These are phyloP conservation scores for Fusarium sp. DNA, from an alignment of 2,329 filamentous ascomycete genomes.

Conservation along the genomic window DNA sequence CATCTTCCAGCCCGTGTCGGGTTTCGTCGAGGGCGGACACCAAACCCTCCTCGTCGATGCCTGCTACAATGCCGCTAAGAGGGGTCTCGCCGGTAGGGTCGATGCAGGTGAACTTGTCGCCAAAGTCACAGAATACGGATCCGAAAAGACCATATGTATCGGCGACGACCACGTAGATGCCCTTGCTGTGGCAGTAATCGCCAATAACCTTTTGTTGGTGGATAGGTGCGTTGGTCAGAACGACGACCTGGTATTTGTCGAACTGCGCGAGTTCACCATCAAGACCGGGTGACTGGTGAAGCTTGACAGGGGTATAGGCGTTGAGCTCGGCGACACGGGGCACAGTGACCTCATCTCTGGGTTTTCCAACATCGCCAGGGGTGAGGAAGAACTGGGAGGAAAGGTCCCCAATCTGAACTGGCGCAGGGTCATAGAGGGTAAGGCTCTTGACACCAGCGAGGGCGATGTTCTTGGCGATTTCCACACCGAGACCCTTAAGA, in stretches of 20 bases:
- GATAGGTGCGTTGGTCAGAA: conserved; percentile 86
- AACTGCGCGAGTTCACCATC: conserved; percentile 83
- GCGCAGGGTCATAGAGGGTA: conserved; percentile 90
- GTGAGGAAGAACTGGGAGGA: conserved; percentile 98
- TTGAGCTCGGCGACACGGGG: conserved; percentile 95
- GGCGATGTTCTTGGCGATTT: conserved; percentile 98
- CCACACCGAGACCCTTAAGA: conserved; percentile 92
- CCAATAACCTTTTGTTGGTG: conserved; percentile 85
- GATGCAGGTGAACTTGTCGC: conserved; percentile 89
- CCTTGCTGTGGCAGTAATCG: conserved; percentile 94
- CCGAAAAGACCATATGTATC: conserved; percentile 96
- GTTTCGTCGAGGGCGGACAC: conserved; percentile 96
- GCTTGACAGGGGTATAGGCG: conserved; percentile 90
- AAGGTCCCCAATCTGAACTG: conserved; percentile 86
- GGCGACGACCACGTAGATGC: conserved; percentile 88
- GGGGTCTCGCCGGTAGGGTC: conserved; percentile 93
- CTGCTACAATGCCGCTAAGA: conserved; percentile 88
- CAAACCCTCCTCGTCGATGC: conserved; percentile 88
- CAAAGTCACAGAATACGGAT: conserved; percentile 97
- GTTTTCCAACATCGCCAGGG: conserved; percentile 89
- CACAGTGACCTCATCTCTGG: conserved; percentile 86
- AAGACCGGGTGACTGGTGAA: conserved; percentile 76
- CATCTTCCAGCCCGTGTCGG: conserved; percentile 94
- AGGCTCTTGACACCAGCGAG: conserved; percentile 98
- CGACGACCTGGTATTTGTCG: conserved; percentile 92